A percentile compares a stretch with the other conserved stretches of the same genome.
Conservation (phyloP, 1,139 yeast genomes). For the Wickerhamomyces sp. region DNA sequence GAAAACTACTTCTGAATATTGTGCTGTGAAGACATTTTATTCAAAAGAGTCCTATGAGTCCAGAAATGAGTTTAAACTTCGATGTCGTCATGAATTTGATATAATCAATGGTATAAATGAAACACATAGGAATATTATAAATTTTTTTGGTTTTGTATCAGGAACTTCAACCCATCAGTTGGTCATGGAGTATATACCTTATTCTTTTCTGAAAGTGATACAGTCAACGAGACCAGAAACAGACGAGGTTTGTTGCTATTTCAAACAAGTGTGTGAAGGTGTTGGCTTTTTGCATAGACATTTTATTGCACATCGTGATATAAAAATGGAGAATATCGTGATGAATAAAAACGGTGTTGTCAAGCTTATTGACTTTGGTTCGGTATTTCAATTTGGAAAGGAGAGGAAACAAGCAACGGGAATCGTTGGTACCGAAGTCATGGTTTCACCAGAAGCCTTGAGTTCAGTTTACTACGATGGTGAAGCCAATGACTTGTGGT, state of each 20-base stretch:
- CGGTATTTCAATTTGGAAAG: conserved; percentile 39
- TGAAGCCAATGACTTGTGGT: conserved; percentile 65
- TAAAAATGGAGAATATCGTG: conserved; percentile 70
- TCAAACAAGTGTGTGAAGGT: conserved; percentile 56
- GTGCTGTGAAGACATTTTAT: conserved; percentile 40
- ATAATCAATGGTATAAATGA: conserved; percentile 24
- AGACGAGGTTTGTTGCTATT: conserved; percentile 30
- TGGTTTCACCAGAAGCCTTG: conserved; percentile 62
- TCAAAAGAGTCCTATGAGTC: conserved; percentile 34
- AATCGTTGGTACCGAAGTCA: conserved; percentile 63
- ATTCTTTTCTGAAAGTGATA: conserved; percentile 13
- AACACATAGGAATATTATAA: conserved; percentile 33
- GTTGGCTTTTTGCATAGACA: conserved; percentile 53
- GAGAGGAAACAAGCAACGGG: conserved; percentile 33
- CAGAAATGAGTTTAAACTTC: conserved; percentile 30
- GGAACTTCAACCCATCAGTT: conserved; percentile 9
- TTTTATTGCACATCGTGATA: conserved; percentile 69
- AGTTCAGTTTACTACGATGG: conserved; percentile 52
- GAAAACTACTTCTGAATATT: conserved; percentile 19
- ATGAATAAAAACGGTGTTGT: conserved; percentile 61
- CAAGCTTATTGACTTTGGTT: conserved; percentile 71
- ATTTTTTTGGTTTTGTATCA: conserved; percentile 26
- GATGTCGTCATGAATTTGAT: conserved; percentile 37
- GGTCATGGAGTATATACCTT: conserved; percentile 19
- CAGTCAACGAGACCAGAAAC: conserved; percentile 11